Percentiles rank a stretch among this genome's conserved stretches.
phyloP scores from a whole-genome alignment of 345 rosid species.

The Salix exigua region DNA sequence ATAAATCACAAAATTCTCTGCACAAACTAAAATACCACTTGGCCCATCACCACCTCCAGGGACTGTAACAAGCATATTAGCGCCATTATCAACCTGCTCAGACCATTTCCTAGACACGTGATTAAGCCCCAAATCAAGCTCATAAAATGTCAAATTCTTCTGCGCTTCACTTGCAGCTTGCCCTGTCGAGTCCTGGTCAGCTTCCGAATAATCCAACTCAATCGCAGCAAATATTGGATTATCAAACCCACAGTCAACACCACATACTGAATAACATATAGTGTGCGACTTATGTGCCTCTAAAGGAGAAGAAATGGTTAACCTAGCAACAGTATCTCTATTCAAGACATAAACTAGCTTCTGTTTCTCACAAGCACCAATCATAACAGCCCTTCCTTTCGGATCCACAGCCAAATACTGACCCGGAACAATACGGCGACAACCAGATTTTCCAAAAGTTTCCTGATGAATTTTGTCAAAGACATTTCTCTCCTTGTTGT shows the following conservation, averaged over 20 bases:
- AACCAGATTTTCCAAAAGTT: conserved; percentile 94
- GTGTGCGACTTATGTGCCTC: conserved; percentile 98
- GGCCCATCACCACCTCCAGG: conserved; percentile 99
- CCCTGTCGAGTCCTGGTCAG: conserved; percentile 88
- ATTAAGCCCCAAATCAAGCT: conserved; percentile 91
- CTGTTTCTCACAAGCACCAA: conserved; percentile 96
- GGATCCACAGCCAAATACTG: conserved; percentile 93
- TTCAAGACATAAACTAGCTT: conserved; percentile 91
- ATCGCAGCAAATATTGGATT: conserved; percentile 89
- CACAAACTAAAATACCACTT: conserved; percentile 91
- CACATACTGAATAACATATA: conserved; percentile 72
- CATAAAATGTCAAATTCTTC: conserved; percentile 90
- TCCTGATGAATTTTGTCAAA: conserved; percentile 92
- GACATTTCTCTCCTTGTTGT: conserved; percentile 76
- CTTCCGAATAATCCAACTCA: conserved; percentile 94
- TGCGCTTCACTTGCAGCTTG: conserved; percentile 88
- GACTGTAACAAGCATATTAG: conserved; percentile 91
- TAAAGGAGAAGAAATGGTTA: conserved; percentile 91
- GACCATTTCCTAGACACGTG: conserved; percentile 98
- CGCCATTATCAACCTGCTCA: conserved; percentile 92
- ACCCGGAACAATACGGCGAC: conserved; percentile 90
- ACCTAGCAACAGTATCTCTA: conserved; percentile 88
- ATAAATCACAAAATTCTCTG: conserved; percentile 94
- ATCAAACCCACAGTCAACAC: conserved; percentile 95
- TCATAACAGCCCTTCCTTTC: conserved; percentile 91